Base-by-base conservation (phyloP, 768 basidiomycete species). In the Flagelloscypha sp. region DNA sequence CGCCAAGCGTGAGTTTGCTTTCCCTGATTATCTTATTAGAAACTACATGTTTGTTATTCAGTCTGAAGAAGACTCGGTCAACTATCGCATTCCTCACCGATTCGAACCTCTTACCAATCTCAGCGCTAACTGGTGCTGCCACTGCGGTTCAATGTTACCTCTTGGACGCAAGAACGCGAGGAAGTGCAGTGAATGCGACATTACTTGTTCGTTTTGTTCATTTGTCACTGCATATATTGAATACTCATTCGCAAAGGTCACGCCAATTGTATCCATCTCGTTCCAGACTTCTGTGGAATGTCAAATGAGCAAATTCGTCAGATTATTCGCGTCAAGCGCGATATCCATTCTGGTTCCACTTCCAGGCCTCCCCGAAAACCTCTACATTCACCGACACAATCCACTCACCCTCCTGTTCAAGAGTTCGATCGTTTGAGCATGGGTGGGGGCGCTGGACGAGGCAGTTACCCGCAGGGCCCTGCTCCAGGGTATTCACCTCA, bases 251-350 rank as follows among this genome's bases (percentile, higher is more conserved):
- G n/a, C n/a, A n/a, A n/a, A n/a, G n/a, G n/a, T 49, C 95, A 99
- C 59, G 90, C 89, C 13, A 86, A 90, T 45, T 99, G 95, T 61
- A 87, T 92, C 1, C 95, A 99, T 57, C 76, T 98, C 38, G 95
- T 99, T 25, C 95, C 95, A 40, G 94, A 99, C 60, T 98, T 99
- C 61, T 99, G 95, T 52, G 95, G 95, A 27, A 97, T 99, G 93
- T 90, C 92, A 24, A 98, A 98, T 94, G 94, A 97, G 60, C 94
- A 88, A 24, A 94, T 95, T 31, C 97, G 97, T 56, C 79, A 83
- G 49, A 70, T 99, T 13, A 72, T 99, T 33, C 77, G 82, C 33
- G 84, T 92, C 57, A 81, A 87, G 74, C 80, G 84, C 36, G 85
- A 88, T 52, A 95, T 95, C 64, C 93, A 97, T 57, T 72, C 70